Base-by-base conservation (phyloP, 495 filamentous ascomycete genomes). In the Neurospora terricola region DNA sequence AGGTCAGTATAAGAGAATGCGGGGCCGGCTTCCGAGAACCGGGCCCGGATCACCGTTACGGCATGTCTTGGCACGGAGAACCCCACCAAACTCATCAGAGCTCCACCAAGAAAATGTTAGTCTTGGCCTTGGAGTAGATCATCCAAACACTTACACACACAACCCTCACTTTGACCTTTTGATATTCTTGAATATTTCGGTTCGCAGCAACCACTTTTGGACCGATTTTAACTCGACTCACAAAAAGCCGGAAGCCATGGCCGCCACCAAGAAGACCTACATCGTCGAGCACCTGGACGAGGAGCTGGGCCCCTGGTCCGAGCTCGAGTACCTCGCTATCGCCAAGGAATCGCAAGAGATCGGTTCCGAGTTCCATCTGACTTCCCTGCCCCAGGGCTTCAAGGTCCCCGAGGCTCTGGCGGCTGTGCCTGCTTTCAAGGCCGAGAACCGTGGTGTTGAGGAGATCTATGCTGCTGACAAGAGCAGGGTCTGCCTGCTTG, bases 201-300 rank as follows among this genome's bases (percentile, higher is more conserved):
- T 5, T 2, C n/a, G 34, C n/a, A 48, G 34, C 54, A 21, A 16
- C 38, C 10, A 48, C 16, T n/a, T 18, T 27, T 72, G 9, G 38
- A 23, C 48, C 48, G 12, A 6, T 38, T 23, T 48, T 5, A 0
- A 39, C 10, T 6, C 42, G 0, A 8, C 2, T 45, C 43, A 34
- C 30, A 34, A 2, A 16, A 16, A 16, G 14, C 11, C 14, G 1
- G 5, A 10, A 18, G n/a, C 34, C 18, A 78, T 78, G 75, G 43
- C 78, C 14, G 69, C 70, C 73, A 38, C 38, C 36, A 43, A 36
- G 36, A 91, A 90, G 77, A 92, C 88, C 43, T 97, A 93, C 83
- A 90, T 97, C 76, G 93, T 97, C 71, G 94, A 97, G 84, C 94
- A 97, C 82, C 87, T 97, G 27, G 94, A 97, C 84, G 89, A 91